Evolutionary conservation across 306 rosid species (phyloP).

Genomic region (Coriaria nepalensis): DNA sequence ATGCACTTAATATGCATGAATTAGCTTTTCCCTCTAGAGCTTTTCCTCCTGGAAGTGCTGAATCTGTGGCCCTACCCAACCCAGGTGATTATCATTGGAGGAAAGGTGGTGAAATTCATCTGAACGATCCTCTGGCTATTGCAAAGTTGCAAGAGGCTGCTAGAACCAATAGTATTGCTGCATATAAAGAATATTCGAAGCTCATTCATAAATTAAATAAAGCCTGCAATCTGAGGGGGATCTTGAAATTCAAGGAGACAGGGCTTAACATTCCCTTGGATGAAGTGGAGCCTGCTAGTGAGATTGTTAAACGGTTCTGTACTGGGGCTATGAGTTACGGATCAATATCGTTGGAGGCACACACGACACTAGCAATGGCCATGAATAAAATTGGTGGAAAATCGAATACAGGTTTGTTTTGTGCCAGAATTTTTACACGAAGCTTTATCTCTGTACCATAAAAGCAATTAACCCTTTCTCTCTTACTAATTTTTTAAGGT

Average conservation of each 20-base stretch:
- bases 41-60: slow-evolving; percentile 84
- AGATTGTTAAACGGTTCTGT: slow-evolving; percentile 91
- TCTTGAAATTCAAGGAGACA: slow-evolving; percentile 66
- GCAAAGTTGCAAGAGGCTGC: slow-evolving; percentile 97
- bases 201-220: slow-evolving; percentile 71
- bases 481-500: slow-evolving; percentile 29
- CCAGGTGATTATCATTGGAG: slow-evolving; percentile 99
- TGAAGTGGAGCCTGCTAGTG: slow-evolving; percentile 89
- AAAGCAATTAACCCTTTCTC: not conserved
- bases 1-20: slow-evolving; percentile 69
- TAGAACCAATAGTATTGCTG: slow-evolving; percentile 72
- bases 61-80: slow-evolving; percentile 84
- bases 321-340: slow-evolving; percentile 99
- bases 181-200: slow-evolving; percentile 83
- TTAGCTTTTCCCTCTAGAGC: slow-evolving; percentile 73
- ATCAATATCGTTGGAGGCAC: slow-evolving; percentile 95
- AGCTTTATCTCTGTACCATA: not conserved
- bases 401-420: slow-evolving; percentile 81
- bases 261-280: slow-evolving; percentile 48
- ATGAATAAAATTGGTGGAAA: slow-evolving; percentile 96
- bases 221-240: slow-evolving; percentile 89
- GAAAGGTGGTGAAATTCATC: slow-evolving; percentile 94
- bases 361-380: slow-evolving; percentile 76
- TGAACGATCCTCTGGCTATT: slow-evolving; percentile 91
- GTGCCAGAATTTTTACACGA: not conserved